Base-by-base conservation (phyloP, 2,329 filamentous ascomycete species). In the Rutstroemia sp. region DNA sequence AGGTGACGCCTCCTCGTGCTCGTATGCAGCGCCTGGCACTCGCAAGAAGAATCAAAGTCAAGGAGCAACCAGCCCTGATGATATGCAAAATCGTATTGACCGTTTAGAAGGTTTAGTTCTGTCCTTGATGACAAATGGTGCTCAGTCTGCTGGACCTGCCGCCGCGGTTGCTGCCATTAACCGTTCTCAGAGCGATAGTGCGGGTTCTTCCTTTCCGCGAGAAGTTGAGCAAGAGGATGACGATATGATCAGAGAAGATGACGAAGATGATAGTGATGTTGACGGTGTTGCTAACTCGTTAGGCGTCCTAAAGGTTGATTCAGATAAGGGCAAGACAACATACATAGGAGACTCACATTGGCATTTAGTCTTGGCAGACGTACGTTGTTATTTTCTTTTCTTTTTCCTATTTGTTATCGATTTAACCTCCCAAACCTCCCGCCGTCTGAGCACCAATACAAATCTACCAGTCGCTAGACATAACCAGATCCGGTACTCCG, bases 61-160 rank as follows among this genome's bases (percentile, higher is more conserved):
- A 78, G 79, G 56, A 78, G 80, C 79, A 65, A 74, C 79, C 54
- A 83, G 73, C 65, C 90, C 92, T 50, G 92, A 96, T 79, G 92
- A 96, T 73, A 96, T 97, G 92, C 92, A 97, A 75, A 95, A 95
- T 70, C 88, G 94, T 71, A 97, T 97, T 74, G 92, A 97, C 76
- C 84, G 92, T 66, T 79, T 97, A 63, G 92, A 97, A 79, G 88
- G 89, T 65, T 76, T 97, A 71, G 92, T 97, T 59, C 74, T 97
- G 62, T 95, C 90, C 27, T 73, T 97, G 69, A 96, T 97, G 92
- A 92, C 92, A 68, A 92, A 89, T 71, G 90, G 90, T 74, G 80
- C 78, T n/a, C 77, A 81, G 62, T 78, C 81, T 54, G 77, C 79
- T 48, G 81, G 82, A 18, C 81, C 82, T 49, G 82, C 82, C n/a